Base-by-base conservation (phyloP, 495 filamentous ascomycete species). In the Tetracladium setigerum region DNA sequence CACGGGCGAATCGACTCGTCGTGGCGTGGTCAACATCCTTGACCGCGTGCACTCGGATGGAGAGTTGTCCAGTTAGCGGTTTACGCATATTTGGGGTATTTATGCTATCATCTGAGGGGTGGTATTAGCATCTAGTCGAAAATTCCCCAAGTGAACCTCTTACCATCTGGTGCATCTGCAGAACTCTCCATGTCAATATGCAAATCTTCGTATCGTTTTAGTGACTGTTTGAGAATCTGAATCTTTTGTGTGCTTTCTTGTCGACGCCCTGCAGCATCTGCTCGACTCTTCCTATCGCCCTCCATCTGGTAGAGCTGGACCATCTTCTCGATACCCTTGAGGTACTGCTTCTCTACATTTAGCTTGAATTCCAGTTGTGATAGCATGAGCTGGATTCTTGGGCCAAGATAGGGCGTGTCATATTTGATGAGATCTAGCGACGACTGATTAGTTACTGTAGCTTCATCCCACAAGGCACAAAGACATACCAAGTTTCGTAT, bases 291-390 rank as follows among this genome's bases (percentile, higher is more conserved):
- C 49, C 88, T 81, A 59, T 99, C 92, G n/a, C 92, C 91, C 65
- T 97, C 92, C 69, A 97, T 89, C 64, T 92, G 83, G 61, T 99
- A 99, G 36, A 97, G 74, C 63, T 89, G 87, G 35, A 95, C 86
- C 94, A 99, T 99, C 73, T 99, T 99, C 66, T 99, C 94, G 54
- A 99, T 91, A 49, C 92, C 92, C 52, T 94, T 94, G 57, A 97
- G 92, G 68, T 99, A 99, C 67, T 99, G 92, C 60, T 96, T 95
- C 68, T 99, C 92, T 32, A 99, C 94, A 58, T 91, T 97, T 38
- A 97, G 71, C 68, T 99, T 99, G 68, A 99, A 99, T 67, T 96
- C 89, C 49, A 99, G 79, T 64, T 99, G 92, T 14, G 92, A 95
- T 59, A 99, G 71, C 92, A 99, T 99, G 53, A 96, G 83, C 70